phyloP scores from a whole-genome alignment of 176 grass and related monocot genomes.

The Elymus sibiricus region DNA sequence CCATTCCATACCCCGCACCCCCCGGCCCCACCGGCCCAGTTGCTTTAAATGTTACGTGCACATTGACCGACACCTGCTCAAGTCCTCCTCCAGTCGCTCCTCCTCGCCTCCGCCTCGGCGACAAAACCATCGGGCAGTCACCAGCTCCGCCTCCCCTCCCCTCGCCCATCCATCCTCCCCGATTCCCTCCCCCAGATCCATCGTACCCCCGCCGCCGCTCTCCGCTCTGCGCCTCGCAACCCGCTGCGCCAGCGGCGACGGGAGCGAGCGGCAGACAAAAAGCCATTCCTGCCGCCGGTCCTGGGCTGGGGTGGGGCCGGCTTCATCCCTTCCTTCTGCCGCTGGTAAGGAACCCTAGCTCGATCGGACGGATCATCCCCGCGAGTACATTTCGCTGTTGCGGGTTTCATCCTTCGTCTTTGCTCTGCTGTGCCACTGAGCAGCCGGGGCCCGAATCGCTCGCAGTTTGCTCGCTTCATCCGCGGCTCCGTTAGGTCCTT shows the following conservation, averaged over 20 bases:
- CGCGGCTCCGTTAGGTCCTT: neutral
- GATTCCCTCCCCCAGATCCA: neutral
- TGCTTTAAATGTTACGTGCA: conserved; percentile 27
- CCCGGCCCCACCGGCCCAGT: neutral
- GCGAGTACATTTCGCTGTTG: neutral
- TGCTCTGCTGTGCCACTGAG: neutral
- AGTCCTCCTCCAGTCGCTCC: neutral
- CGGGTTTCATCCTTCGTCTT: neutral
- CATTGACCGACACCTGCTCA: conserved; percentile 21
- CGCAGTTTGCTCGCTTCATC: neutral
- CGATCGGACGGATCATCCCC: neutral
- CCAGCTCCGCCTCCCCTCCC: neutral
- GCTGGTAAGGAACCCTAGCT: conserved; percentile 4
- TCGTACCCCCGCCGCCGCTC: neutral
- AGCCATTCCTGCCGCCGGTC: neutral
- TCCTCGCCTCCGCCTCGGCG: neutral
- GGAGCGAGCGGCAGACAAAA: neutral
- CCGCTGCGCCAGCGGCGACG: neutral
- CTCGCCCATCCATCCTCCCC: neutral
- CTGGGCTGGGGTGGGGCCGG: neutral
- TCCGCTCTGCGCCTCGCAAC: neutral
- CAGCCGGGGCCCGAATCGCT: neutral
- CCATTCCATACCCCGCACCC: neutral
- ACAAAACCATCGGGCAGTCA: conserved; percentile 1
- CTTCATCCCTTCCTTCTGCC: neutral